Evolutionary conservation across 371 early-diverging fungal species (phyloP).

Genomic region (Mucor plumbeus): DNA sequence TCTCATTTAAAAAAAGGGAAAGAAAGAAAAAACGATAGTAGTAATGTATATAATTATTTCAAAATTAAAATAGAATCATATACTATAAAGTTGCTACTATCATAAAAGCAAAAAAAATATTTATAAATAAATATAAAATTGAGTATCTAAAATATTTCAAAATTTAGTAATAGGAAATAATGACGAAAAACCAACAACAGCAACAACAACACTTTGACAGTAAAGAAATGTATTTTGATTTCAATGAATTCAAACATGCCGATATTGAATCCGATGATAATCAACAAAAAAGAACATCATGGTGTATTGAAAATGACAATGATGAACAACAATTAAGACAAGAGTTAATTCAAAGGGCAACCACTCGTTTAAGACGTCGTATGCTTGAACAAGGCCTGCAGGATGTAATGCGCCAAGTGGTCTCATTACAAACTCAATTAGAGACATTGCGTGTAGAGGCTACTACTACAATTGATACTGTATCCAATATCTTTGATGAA

Average conservation of each 20-base stretch:
- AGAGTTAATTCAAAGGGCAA: conserved; percentile 33
- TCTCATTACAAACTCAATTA: conserved; percentile 32
- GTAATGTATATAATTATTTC: no score
- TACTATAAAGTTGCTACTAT: not conserved
- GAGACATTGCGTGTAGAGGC: conserved; percentile 39
- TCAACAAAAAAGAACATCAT: conserved; percentile 20
- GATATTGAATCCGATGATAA: conserved; percentile 6
- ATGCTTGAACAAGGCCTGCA: conserved; percentile 32
- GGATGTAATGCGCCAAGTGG: conserved; percentile 34
- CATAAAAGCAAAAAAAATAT: not conserved
- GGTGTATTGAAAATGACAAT: conserved; percentile 9
- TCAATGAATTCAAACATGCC: not conserved
- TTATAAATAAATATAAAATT: not conserved
- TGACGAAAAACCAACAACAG: not conserved
- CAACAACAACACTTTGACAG: not conserved
- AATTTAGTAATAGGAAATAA: not conserved
- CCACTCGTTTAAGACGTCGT: conserved; percentile 24
- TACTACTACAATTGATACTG: conserved; percentile 36
- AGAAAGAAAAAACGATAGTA: no score
- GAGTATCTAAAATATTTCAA: not conserved
- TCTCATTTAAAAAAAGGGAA: no score
- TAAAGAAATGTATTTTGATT: not conserved
- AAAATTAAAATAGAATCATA: no score
- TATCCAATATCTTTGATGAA: conserved; percentile 27
- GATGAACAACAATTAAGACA: conserved; percentile 22